phyloP scores from a whole-genome alignment of 805 yeast genomes.

The Yarrowia sp. region DNA sequence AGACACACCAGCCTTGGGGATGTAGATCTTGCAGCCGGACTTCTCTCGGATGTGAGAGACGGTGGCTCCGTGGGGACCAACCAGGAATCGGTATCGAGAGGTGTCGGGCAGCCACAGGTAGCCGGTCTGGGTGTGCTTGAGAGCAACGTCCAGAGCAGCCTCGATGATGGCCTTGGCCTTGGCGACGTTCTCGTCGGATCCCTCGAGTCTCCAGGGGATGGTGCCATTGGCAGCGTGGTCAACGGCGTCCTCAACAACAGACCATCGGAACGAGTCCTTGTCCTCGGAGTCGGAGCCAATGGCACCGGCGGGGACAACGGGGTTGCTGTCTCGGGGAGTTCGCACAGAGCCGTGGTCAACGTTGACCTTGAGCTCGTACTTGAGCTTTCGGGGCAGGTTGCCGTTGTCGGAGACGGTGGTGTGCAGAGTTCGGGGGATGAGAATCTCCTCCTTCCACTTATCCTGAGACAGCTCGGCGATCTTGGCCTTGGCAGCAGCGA shows the following conservation, averaged over 20 bases:
- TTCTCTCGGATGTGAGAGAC: conserved; percentile 59
- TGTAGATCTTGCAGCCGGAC: conserved; percentile 56
- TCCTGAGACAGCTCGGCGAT: conserved; percentile 61
- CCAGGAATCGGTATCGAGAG: conserved; percentile 55
- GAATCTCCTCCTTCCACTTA: conserved; percentile 50
- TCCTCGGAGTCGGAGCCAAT: conserved; percentile 42
- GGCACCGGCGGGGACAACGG: conserved; percentile 47
- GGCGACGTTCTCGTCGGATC: conserved; percentile 49
- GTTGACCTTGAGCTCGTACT: conserved; percentile 52
- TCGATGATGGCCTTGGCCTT: conserved; percentile 54
- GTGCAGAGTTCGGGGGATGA: conserved; percentile 58
- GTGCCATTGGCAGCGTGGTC: conserved; percentile 35
- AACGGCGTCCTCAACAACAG: conserved; percentile 42
- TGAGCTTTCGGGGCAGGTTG: conserved; percentile 54
- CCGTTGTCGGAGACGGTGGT: conserved; percentile 67
- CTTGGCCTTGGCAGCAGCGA: conserved; percentile 61
- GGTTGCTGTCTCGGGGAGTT: conserved; percentile 44
- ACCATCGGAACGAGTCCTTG: conserved; percentile 45
- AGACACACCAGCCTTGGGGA: conserved; percentile 54
- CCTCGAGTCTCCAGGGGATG: conserved; percentile 60
- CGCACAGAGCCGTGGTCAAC: conserved; percentile 41
- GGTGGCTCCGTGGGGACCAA: conserved; percentile 75
- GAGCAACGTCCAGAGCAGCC: conserved; percentile 49
- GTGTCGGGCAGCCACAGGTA: conserved; percentile 61
- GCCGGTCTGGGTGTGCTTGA: conserved; percentile 50